Evolutionary conservation across 2,329 filamentous ascomycete species (phyloP).

Genomic region (Pyrenochaeta sp.): DNA sequence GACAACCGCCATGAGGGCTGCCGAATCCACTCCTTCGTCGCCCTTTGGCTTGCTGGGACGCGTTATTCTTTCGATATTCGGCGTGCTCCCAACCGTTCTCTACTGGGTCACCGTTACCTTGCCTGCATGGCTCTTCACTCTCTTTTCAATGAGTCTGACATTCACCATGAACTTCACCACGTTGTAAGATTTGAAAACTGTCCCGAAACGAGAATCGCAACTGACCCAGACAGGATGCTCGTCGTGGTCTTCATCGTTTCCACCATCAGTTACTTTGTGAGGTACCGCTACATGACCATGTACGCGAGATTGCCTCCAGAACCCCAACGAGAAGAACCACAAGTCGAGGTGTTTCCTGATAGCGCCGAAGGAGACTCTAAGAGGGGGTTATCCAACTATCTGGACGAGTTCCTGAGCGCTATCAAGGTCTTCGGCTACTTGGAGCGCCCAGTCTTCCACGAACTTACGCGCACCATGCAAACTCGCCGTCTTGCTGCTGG

Average conservation of each 20-base stretch:
- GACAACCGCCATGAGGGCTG: conserved; percentile 26
- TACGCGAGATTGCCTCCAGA: conserved; percentile 93
- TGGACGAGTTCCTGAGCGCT: conserved; percentile 96
- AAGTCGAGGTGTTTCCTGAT: conserved; percentile 94
- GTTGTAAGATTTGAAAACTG: conserved; percentile 64
- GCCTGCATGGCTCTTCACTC: conserved; percentile 85
- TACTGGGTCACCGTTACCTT: conserved; percentile 88
- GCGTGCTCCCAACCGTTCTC: conserved; percentile 64
- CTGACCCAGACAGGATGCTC: conserved; percentile 53
- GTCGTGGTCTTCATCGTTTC: conserved; percentile 79
- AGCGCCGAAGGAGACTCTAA: conserved; percentile 89
- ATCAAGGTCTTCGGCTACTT: conserved; percentile 99
- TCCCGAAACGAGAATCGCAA: conserved; percentile 22
- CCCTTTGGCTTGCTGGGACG: conserved; percentile 56
- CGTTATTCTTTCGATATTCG: conserved; percentile 58
- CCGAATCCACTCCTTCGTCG: conserved; percentile 33
- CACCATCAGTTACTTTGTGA: conserved; percentile 89
- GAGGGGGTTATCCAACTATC: conserved; percentile 89
- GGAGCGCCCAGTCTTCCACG: conserved; percentile 95
- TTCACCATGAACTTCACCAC: conserved; percentile 99
- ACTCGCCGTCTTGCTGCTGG: conserved; percentile 95
- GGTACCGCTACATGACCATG: conserved; percentile 96
- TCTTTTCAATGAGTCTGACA: conserved; percentile 91
- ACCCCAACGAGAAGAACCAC: conserved; percentile 93
- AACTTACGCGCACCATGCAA: conserved; percentile 97